Evolutionary conservation across 2,329 filamentous ascomycete species (phyloP).

Genomic region (Elsinoe necatrix): DNA sequence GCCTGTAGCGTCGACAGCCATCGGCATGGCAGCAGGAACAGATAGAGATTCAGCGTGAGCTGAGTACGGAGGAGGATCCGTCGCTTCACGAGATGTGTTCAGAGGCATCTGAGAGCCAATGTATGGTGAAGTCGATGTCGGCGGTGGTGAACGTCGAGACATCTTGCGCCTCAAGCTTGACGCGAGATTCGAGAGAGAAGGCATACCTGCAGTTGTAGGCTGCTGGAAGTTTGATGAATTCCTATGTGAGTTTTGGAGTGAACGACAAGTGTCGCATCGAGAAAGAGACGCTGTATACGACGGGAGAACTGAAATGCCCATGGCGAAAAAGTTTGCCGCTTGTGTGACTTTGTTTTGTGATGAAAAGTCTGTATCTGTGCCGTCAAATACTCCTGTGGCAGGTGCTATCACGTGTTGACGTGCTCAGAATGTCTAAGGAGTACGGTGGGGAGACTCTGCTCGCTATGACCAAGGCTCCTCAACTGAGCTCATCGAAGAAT

Average conservation of each 20-base stretch:
- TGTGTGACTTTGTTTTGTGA: background rate
- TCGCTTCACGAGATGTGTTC: background rate
- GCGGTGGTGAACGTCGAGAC: background rate
- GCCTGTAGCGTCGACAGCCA: slow-evolving; percentile 22
- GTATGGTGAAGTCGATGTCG: background rate
- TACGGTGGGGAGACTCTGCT: no score
- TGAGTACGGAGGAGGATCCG: background rate
- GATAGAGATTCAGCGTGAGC: slow-evolving; percentile 35
- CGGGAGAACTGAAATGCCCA: background rate
- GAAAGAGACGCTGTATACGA: background rate
- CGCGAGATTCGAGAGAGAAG: background rate
- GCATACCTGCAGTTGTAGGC: background rate
- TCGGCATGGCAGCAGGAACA: slow-evolving; percentile 33
- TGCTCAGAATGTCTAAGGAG: no score
- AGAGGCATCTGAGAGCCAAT: background rate
- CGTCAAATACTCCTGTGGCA: background rate
- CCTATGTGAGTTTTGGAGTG: background rate
- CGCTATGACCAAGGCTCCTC: no score
- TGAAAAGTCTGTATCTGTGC: slow-evolving; percentile 2
- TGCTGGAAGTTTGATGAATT: background rate
- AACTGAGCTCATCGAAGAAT: no score
- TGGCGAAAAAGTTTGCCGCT: background rate
- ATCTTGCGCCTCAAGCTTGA: slow-evolving; percentile 1
- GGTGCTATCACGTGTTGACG: background rate
- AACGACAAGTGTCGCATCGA: slow-evolving; percentile 6